A percentile compares a stretch with the other conserved stretches of the same genome.
Evolutionary conservation across 805 yeast genomes (phyloP).

Genomic region (Yarrowia sp.): DNA sequence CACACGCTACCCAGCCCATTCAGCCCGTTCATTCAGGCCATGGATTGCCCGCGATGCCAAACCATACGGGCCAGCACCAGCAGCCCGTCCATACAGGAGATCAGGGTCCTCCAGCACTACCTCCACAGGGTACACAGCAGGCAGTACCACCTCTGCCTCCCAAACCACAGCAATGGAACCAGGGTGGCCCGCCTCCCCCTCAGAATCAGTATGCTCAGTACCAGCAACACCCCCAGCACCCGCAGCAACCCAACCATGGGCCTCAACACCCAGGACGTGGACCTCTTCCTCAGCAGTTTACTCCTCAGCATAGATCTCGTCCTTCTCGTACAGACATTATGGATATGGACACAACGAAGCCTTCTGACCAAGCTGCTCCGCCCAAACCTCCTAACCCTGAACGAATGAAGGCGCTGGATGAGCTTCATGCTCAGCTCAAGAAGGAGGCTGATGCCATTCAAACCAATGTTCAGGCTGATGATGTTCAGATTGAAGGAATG

Average conservation of each 20-base stretch:
- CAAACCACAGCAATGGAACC: conserved; percentile 1
- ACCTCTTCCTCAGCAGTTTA: background rate
- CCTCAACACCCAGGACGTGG: background rate
- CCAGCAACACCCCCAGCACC: background rate
- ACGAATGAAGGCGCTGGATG: conserved; percentile 34
- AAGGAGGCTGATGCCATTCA: conserved; percentile 33
- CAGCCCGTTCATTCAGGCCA: background rate
- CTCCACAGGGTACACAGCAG: background rate
- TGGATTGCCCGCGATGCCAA: background rate
- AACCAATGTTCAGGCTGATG: conserved; percentile 34
- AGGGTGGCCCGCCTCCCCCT: background rate
- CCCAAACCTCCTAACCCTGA: conserved; percentile 46
- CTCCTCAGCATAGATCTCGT: conserved; percentile 1
- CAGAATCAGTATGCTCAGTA: background rate
- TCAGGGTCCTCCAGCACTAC: background rate
- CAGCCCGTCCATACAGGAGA: background rate
- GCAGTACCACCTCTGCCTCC: conserved; percentile 17
- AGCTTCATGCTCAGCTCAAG: conserved; percentile 34
- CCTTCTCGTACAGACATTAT: conserved; percentile 27
- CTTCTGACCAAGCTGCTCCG: conserved; percentile 34
- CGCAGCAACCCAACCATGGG: background rate
- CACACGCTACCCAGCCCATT: background rate
- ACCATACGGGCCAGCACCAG: background rate
- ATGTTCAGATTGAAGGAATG: conserved; percentile 39
- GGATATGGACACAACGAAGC: conserved; percentile 29